Percentiles rank a stretch among this genome's conserved stretches.
These are phyloP conservation scores for Flaveria trinervia DNA, from an alignment of 129 eudicot genomes.

Conservation along the genomic window DNA sequence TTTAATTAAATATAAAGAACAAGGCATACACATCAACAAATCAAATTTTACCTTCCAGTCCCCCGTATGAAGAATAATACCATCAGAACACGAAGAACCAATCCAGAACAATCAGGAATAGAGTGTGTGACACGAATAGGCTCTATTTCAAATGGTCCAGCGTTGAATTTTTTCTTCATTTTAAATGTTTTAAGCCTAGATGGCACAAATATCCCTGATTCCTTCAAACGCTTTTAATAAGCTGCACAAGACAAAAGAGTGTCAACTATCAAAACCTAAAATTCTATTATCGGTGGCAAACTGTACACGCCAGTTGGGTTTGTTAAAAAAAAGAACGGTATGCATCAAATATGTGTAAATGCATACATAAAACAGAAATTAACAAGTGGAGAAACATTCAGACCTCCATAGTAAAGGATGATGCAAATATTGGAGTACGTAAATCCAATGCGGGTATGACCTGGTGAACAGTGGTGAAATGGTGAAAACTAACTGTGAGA, in stretches of 20 bases:
- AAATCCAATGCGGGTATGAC: conserved; percentile 94
- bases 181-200: conserved; percentile 87
- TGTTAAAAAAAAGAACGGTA: background rate
- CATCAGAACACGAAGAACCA: conserved; percentile 98
- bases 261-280: conserved; percentile 21
- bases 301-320: background rate
- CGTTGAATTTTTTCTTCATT: conserved; percentile 67
- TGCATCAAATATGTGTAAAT: background rate
- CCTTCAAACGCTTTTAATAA: conserved; percentile 93
- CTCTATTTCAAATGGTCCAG: conserved; percentile 97
- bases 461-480: conserved; percentile 42
- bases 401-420: conserved; percentile 99
- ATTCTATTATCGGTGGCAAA: conserved; percentile 5
- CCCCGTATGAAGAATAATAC: conserved; percentile 92
- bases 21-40: conserved; percentile 15
- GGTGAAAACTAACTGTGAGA: conserved; percentile 23
- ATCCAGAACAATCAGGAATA: conserved; percentile 96
- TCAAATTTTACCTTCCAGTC: conserved; percentile 88
- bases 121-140: conserved; percentile 98
- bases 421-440: conserved; percentile 87
- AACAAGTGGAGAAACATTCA: conserved; percentile 5
- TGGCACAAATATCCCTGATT: conserved; percentile 91
- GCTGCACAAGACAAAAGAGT: conserved; percentile 54
- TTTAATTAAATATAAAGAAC: conserved; percentile 2
- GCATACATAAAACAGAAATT: background rate